Percentiles rank a stretch among this genome's conserved stretches.
phyloP scores from a whole-genome alignment of 495 filamentous ascomycete genomes.

The Podospora anserina region DNA sequence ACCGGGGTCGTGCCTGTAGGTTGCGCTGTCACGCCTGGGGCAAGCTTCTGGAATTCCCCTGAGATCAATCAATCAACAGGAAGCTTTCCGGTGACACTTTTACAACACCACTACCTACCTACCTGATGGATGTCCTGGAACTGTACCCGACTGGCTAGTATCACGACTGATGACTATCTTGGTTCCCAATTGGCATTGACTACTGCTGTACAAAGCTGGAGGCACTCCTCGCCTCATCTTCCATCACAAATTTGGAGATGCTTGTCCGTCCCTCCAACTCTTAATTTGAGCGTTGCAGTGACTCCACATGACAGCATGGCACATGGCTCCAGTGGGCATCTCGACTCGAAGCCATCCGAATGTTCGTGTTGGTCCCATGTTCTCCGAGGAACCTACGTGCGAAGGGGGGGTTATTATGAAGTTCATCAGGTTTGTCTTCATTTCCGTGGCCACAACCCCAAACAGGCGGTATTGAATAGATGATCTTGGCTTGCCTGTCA shows the following conservation, averaged over 20 bases:
- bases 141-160: neutral
- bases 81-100: neutral
- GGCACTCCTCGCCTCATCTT: neutral
- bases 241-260: neutral
- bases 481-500: neutral
- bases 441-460: neutral
- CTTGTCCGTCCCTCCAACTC: neutral
- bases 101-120: no score
- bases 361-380: neutral
- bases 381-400: neutral
- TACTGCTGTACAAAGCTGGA: neutral
- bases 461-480: neutral
- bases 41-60: neutral
- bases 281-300: neutral
- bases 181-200: no score
- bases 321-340: neutral
- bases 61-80: neutral
- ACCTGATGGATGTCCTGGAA: neutral
- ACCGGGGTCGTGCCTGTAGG: constrained; percentile 1
- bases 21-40: neutral
- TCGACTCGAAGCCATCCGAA: neutral
- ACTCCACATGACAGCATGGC: neutral
- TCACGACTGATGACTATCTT: no score
- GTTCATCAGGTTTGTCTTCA: neutral
- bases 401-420: neutral